Evolutionary conservation across 1,284 basidiomycete species (phyloP).

Genomic region (Gymnopus androsaceus): DNA sequence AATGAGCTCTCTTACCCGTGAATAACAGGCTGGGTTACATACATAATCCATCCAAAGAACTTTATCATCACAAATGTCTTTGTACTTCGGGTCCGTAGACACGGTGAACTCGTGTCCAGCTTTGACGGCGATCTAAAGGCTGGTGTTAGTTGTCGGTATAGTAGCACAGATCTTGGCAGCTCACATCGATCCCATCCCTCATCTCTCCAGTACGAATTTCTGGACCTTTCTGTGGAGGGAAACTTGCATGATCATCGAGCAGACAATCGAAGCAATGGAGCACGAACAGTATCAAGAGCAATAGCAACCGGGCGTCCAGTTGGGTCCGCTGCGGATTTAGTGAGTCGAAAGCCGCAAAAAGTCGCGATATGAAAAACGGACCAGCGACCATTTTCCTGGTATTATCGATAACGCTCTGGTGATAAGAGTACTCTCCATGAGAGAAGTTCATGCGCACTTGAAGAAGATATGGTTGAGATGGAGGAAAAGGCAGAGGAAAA

Average conservation of each 20-base stretch:
- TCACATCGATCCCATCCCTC: slow-evolving; percentile 82
- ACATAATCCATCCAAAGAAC: slow-evolving; percentile 92
- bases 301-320: slow-evolving; percentile 92
- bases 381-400: slow-evolving; percentile 81
- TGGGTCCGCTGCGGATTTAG: slow-evolving; percentile 49
- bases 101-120: slow-evolving; percentile 96
- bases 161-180: slow-evolving; percentile 33
- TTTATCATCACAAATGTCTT: slow-evolving; percentile 80
- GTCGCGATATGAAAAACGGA: slow-evolving; percentile 37
- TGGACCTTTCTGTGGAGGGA: slow-evolving; percentile 83
- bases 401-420: slow-evolving; percentile 97
- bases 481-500: slow-evolving; percentile 12
- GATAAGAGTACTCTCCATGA: slow-evolving; percentile 95
- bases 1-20: slow-evolving; percentile 16
- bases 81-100: slow-evolving; percentile 83
- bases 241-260: slow-evolving; percentile 13
- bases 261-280: slow-evolving; percentile 17
- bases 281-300: slow-evolving; percentile 89
- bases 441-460: slow-evolving; percentile 99
- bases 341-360: slow-evolving; percentile 7
- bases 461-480: slow-evolving; percentile 14
- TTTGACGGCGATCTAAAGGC: slow-evolving; percentile 69
- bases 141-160: slow-evolving; percentile 7
- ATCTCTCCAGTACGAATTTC: slow-evolving; percentile 99
- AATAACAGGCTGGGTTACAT: slow-evolving; percentile 33